Evolutionary conservation across 306 rosid species (phyloP), one percentile per base, ranked within the genome.

Genomic region (Heteromeles arbutifolia): DNA sequence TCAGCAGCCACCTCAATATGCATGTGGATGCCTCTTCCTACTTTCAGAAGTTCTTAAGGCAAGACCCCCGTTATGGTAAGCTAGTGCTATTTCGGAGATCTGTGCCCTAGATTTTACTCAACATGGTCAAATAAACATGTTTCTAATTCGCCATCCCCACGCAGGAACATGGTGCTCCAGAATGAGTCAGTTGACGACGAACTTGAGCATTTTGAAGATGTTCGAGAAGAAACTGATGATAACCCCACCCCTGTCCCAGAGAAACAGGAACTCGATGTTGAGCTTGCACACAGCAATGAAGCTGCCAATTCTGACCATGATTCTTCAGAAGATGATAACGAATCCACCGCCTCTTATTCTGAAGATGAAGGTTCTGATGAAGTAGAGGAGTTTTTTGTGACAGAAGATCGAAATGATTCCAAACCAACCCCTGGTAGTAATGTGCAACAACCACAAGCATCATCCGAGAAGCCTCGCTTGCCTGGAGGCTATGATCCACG

Each of bases 21-120:
- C 97, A n/a, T 95, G 99, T 73, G 98, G 97, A 41, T 92, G 92
- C 79, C 91, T 95, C 64, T 95, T 95, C 81, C 93, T 95, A 82
- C 93, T 95, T 48, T 95, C 99, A 61, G 99, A 95, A 85, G 92
- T 88, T 81, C 91, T 95, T 73, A 95, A 89, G 85, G 93, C 97
- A 58, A 90, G 97, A 77, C 97, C 98, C 5, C 90, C 86, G 10
- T 85, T 92, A 77, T 90, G 99, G 99, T 95, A 90, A 80, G 77
- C 67, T 70, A 45, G 58, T 65, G 53, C n/a, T 64, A 4, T 12
- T 76, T 71, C 31, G 32, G 26, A 28, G 39, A 52, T 45, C 24
- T 15, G 52, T 79, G 28, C 22, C 11, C 15, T 43, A 17, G 45
- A 28, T 41, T 43, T 63, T 11, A 21, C 54, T 37, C 69, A 43